phyloP scores from a whole-genome alignment of 2,329 filamentous ascomycete species.

The Neonectria neomacrospora region DNA sequence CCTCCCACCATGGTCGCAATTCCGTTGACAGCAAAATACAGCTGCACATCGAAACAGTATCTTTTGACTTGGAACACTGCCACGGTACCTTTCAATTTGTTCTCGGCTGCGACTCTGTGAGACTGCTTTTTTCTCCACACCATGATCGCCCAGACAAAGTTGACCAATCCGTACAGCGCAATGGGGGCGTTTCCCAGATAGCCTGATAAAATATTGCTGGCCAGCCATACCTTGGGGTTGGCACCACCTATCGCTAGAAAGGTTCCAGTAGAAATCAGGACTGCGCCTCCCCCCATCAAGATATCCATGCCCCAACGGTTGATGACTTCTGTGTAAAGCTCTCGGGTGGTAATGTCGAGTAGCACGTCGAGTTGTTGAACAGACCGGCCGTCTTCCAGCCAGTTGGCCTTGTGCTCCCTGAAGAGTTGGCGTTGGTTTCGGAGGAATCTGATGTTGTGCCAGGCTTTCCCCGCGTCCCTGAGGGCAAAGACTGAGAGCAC shows the following conservation, averaged over 20 bases:
- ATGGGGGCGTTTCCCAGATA: constrained; percentile 65
- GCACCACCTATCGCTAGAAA: constrained; percentile 64
- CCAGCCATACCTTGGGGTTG: constrained; percentile 53
- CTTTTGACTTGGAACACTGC: constrained; percentile 47
- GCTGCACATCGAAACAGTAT: constrained; percentile 52
- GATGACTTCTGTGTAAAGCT: constrained; percentile 61
- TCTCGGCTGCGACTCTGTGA: constrained; percentile 48
- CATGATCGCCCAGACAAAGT: constrained; percentile 59
- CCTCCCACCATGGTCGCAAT: constrained; percentile 59
- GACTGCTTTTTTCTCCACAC: constrained; percentile 54
- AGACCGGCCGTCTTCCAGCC: constrained; percentile 13
- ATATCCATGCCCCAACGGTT: constrained; percentile 63
- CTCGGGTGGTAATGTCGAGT: constrained; percentile 58
- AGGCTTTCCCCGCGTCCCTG: constrained; percentile 56
- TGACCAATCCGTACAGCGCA: constrained; percentile 60
- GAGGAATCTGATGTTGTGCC: constrained; percentile 58
- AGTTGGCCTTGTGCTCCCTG: constrained; percentile 30
- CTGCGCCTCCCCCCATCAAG: constrained; percentile 59
- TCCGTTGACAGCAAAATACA: constrained; percentile 58
- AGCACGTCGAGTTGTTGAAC: constrained; percentile 49
- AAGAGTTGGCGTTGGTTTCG: constrained; percentile 53
- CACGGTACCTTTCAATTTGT: constrained; percentile 40
- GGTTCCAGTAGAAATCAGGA: constrained; percentile 63
- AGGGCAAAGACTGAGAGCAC: constrained; percentile 58
- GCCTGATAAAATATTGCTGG: constrained; percentile 65